Evolutionary conservation across 495 filamentous ascomycete species (phyloP).

Genomic region (Neurospora sublineolata): DNA sequence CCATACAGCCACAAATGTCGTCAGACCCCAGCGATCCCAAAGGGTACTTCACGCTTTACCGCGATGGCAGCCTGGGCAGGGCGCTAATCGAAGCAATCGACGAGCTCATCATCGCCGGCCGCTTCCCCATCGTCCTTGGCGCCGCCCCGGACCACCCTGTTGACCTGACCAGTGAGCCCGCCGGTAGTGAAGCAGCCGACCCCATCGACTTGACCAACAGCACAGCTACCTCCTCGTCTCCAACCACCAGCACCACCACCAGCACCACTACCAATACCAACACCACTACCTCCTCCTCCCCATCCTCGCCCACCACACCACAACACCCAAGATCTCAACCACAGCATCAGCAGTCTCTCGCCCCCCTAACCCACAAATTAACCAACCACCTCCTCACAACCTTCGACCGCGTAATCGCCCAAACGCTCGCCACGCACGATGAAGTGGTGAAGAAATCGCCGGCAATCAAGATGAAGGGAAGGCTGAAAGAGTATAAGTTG

Average conservation of each 20-base stretch:
- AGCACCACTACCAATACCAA: not conserved
- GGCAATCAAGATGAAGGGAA: not conserved
- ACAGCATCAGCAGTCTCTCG: not conserved
- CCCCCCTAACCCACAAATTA: not conserved
- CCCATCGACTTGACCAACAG: not conserved
- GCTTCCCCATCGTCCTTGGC: not conserved
- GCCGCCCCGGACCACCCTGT: not conserved
- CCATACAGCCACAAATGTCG: not conserved
- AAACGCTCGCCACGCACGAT: not conserved
- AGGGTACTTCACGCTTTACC: not conserved
- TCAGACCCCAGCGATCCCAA: not conserved
- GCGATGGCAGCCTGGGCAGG: not conserved
- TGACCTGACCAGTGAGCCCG: not conserved
- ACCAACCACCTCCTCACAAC: not conserved
- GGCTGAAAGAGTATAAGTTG: not conserved
- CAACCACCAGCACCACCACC: not conserved
- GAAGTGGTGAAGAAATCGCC: not conserved
- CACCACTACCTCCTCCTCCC: not conserved
- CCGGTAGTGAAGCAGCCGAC: not conserved
- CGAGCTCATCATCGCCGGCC: not conserved
- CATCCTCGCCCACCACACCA: not conserved
- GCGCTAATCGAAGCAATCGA: constrained; percentile 1
- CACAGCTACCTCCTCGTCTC: not conserved
- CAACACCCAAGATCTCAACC: not conserved
- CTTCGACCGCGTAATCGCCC: not conserved